Percentiles rank a stretch among this genome's conserved stretches.
phyloP scores from a whole-genome alignment of 78 protist species.

The Dictyostelium brefeldianum region DNA sequence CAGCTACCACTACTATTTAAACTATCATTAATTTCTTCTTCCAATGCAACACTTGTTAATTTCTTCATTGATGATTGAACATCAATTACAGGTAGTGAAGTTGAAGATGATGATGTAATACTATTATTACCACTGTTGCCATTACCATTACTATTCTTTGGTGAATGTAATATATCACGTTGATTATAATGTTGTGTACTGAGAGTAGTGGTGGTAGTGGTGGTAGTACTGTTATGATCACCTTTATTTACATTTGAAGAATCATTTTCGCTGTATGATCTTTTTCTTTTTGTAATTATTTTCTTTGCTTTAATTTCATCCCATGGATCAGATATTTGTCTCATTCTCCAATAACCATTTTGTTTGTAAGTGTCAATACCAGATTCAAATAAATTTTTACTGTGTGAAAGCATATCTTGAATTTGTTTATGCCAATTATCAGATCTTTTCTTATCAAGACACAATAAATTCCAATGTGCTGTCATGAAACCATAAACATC shows the following conservation, averaged over 20 bases:
- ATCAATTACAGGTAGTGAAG: too few relatives aligned
- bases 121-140: background rate
- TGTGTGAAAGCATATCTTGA: slow-evolving; percentile 67
- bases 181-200: background rate
- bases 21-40: slow-evolving; percentile 1
- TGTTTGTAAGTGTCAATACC: slow-evolving; percentile 77
- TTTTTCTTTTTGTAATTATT: slow-evolving; percentile 54
- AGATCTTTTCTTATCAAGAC: slow-evolving; percentile 78
- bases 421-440: slow-evolving; percentile 81
- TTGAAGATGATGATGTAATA: background rate
- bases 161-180: slow-evolving; percentile 2
- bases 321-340: slow-evolving; percentile 72
- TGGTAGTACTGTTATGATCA: background rate
- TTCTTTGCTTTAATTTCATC: slow-evolving; percentile 72
- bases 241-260: background rate
- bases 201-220: background rate
- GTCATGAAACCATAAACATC: slow-evolving; percentile 82
- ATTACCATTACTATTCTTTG: background rate
- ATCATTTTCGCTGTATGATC: slow-evolving; percentile 59
- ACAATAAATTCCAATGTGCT: slow-evolving; percentile 69
- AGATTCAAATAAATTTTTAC: slow-evolving; percentile 61
- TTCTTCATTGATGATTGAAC: background rate
- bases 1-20: too few relatives aligned
- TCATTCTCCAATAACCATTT: slow-evolving; percentile 78
- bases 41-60: background rate